A percentile compares a stretch with the other conserved stretches of the same genome.
Conservation (phyloP, 352 stramenopile species). For the Pythium sukuiense region DNA sequence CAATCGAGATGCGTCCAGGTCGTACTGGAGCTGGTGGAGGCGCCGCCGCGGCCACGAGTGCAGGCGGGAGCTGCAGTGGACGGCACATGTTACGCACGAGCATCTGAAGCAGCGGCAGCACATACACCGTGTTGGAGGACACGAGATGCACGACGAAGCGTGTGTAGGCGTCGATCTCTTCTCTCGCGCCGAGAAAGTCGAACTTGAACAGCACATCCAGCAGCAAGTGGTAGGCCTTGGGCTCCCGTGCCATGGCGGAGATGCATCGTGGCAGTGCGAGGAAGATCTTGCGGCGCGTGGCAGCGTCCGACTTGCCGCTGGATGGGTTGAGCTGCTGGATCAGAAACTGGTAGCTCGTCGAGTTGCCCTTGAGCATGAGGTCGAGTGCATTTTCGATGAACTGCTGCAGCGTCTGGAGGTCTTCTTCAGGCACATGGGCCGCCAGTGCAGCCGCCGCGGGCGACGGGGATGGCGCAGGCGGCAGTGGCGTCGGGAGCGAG, state of each 20-base stretch:
- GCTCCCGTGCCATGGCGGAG: constrained; percentile 68
- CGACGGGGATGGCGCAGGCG: neutral
- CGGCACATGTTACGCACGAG: constrained; percentile 73
- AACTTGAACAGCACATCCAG: constrained; percentile 86
- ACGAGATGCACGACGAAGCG: constrained; percentile 76
- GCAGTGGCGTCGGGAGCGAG: neutral
- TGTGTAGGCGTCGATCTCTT: constrained; percentile 70
- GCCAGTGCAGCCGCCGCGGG: constrained; percentile 2
- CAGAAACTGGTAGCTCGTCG: constrained; percentile 76
- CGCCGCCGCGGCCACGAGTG: constrained; percentile 28
- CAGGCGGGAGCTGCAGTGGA: constrained; percentile 45
- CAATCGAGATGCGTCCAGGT: constrained; percentile 38
- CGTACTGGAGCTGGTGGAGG: neutral
- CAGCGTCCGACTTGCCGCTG: constrained; percentile 35
- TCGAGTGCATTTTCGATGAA: constrained; percentile 87
- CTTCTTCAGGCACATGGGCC: constrained; percentile 39
- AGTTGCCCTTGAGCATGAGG: constrained; percentile 81
- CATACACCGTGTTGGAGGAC: constrained; percentile 82
- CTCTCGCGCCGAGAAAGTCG: constrained; percentile 53
- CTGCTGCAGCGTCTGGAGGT: constrained; percentile 68
- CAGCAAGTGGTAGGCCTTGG: constrained; percentile 64
- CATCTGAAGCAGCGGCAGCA: constrained; percentile 81
- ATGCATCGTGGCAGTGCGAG: constrained; percentile 74
- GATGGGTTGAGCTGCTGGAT: constrained; percentile 58
- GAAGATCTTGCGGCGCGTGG: constrained; percentile 70